These are phyloP conservation scores for Mycena capillaripes DNA, from an alignment of 768 basidiomycete genomes.

Conservation along the genomic window DNA sequence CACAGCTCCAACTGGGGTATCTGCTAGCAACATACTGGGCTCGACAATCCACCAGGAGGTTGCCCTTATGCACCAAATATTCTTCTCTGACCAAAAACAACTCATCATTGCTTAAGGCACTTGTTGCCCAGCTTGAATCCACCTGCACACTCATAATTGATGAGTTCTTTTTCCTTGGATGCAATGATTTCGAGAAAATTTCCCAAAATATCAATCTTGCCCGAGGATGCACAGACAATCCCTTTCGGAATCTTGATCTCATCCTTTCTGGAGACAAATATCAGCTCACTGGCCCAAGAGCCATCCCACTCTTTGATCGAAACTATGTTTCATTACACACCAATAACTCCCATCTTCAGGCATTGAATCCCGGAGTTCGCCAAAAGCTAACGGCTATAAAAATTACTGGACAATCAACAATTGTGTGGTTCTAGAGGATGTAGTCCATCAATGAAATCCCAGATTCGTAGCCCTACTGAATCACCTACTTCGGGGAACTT, in stretches of 20 bases:
- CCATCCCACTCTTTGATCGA: slow-evolving; percentile 12
- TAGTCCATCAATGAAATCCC: slow-evolving; percentile 29
- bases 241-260: slow-evolving; percentile 27
- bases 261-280: slow-evolving; percentile 34
- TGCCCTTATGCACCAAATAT: slow-evolving; percentile 5
- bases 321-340: neutral
- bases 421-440: slow-evolving; percentile 33
- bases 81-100: neutral
- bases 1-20: slow-evolving; percentile 39
- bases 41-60: slow-evolving; percentile 30
- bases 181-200: slow-evolving; percentile 23
- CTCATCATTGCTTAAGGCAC: slow-evolving; percentile 7
- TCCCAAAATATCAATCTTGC: slow-evolving; percentile 29
- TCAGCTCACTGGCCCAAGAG: slow-evolving; percentile 26
- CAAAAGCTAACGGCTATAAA: slow-evolving; percentile 26
- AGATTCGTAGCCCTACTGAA: slow-evolving; percentile 13
- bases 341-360: slow-evolving; percentile 7
- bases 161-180: slow-evolving; percentile 33
- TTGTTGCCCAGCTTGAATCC: neutral
- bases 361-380: slow-evolving; percentile 8
- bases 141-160: slow-evolving; percentile 27
- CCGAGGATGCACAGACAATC: slow-evolving; percentile 12
- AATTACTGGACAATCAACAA: slow-evolving; percentile 24
- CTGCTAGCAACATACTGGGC: slow-evolving; percentile 37
- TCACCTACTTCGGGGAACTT: slow-evolving; percentile 25